Base-by-base conservation (phyloP, 257 asterid genomes). In the Parsonsia alboflavescens region DNA sequence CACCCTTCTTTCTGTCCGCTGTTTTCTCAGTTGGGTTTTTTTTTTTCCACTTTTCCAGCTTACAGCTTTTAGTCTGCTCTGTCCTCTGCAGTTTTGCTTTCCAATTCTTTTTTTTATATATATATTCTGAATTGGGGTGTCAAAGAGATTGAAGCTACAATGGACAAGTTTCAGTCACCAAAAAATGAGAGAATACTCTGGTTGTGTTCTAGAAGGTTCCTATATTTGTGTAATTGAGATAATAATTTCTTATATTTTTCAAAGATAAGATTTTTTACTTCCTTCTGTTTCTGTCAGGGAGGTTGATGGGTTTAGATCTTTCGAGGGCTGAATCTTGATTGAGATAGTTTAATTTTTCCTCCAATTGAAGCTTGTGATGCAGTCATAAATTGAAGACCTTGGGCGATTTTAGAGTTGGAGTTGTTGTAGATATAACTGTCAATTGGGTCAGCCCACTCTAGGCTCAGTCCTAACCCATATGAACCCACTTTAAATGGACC, bases 231-330 rank as follows among this genome's bases (percentile, higher is more conserved):
- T 76, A 73, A 74, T 69, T 49, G 52, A 36, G 70, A 64, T n/a
- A 64, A 57, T 70, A 64, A 57, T 70, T 80, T 83, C 68, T 22
- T 65, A 68, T 57, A 58, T 66, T 63, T 33, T 62, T 26, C 17
- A 33, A 30, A 42, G 53, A 21, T 16, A 19, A 54, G 57, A 41
- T 33, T 1, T n/a, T 46, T 77, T 69, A n/a, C 28, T 61, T 5
- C 70, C 42, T 26, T 28, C 11, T 10, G 16, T 78, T 65, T 12
- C n/a, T 76, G 10, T 62, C 26, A 44, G 48, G 41, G 66, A 52
- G 46, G 50, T 68, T 33, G 41, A 64, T 63, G 76, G 79, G 79
- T 83, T 84, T 80, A 86, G 92, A 85, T 90, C 91, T 88, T 85
- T 56, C 49, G 48, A 36, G 33, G 30, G 19, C 71, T 68, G 66